Evolutionary conservation across 352 stramenopile genomes (phyloP).

Genomic region (Phytophthora capsici): DNA sequence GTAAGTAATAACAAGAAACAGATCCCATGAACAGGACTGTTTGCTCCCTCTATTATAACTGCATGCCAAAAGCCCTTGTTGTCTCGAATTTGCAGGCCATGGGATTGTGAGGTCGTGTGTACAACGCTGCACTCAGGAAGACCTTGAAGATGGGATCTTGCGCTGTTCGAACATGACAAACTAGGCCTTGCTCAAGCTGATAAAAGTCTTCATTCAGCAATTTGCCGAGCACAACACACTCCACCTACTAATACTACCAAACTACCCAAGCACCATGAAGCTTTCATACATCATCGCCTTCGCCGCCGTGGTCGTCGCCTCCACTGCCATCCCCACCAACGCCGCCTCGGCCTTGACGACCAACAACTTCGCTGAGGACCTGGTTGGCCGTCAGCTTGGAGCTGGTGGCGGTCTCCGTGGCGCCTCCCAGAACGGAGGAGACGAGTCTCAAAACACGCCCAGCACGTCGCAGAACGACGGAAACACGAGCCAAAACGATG

Average conservation of each 20-base stretch:
- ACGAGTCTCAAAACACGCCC: slow-evolving; percentile 13
- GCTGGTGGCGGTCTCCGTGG: slow-evolving; percentile 11
- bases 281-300: slow-evolving; percentile 21
- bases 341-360: slow-evolving; percentile 6
- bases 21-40: background rate
- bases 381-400: slow-evolving; percentile 7
- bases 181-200: slow-evolving; percentile 1
- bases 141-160: slow-evolving; percentile 12
- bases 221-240: slow-evolving; percentile 13
- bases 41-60: background rate
- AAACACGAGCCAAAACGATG: slow-evolving; percentile 1
- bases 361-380: slow-evolving; percentile 9
- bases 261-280: slow-evolving; percentile 14
- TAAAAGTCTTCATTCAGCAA: slow-evolving; percentile 4
- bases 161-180: slow-evolving; percentile 12
- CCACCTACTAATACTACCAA: slow-evolving; percentile 1
- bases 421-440: slow-evolving; percentile 2
- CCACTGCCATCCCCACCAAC: slow-evolving; percentile 9
- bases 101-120: slow-evolving; percentile 7
- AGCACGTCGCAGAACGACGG: slow-evolving; percentile 8
- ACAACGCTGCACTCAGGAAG: slow-evolving; percentile 10
- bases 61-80: too few species aligned
- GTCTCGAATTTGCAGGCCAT: background rate
- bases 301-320: slow-evolving; percentile 16
- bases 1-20: slow-evolving; percentile 6